Evolutionary conservation across 108 stramenopile genomes (phyloP).

Genomic region (Tribonema minus): DNA sequence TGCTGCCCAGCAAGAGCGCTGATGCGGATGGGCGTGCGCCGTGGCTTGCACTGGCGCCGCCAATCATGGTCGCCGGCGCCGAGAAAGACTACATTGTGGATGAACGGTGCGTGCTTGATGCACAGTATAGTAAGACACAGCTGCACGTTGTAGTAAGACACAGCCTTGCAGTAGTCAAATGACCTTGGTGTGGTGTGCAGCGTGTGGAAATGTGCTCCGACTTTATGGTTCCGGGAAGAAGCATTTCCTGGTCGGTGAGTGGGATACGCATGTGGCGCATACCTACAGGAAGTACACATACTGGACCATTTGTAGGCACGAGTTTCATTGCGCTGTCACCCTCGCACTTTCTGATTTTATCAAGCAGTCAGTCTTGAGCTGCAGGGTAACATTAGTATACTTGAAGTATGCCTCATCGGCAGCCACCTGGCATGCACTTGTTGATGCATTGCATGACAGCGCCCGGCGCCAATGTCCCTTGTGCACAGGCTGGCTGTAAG

Average conservation of each 20-base stretch:
- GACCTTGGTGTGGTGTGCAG: neutral
- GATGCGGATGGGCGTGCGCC: conserved; percentile 17
- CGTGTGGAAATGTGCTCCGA: too few species aligned
- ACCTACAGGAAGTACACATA: neutral
- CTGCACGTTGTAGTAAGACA: neutral
- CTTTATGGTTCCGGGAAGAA: too few species aligned
- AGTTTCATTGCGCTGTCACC: too few species aligned
- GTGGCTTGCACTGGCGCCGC: conserved; percentile 15
- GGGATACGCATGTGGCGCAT: neutral
- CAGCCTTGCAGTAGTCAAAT: neutral
- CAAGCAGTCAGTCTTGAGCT: neutral
- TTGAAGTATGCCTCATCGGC: too few species aligned
- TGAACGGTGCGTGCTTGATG: conserved; percentile 31
- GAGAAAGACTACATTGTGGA: conserved; percentile 49
- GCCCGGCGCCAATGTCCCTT: too few species aligned
- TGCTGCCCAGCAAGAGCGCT: conserved; percentile 25
- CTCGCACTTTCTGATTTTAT: too few species aligned
- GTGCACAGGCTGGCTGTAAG: too few species aligned
- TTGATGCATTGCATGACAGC: too few species aligned
- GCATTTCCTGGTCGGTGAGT: neutral
- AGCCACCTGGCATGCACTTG: too few species aligned
- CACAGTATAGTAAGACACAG: conserved; percentile 9
- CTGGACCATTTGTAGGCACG: too few species aligned
- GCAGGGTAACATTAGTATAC: neutral
- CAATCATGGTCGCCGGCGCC: conserved; percentile 41